Percentiles rank a stretch among this genome's conserved stretches.
Evolutionary conservation across 2,329 filamentous ascomycete genomes (phyloP).

Genomic region (Hypoxylon sp.): DNA sequence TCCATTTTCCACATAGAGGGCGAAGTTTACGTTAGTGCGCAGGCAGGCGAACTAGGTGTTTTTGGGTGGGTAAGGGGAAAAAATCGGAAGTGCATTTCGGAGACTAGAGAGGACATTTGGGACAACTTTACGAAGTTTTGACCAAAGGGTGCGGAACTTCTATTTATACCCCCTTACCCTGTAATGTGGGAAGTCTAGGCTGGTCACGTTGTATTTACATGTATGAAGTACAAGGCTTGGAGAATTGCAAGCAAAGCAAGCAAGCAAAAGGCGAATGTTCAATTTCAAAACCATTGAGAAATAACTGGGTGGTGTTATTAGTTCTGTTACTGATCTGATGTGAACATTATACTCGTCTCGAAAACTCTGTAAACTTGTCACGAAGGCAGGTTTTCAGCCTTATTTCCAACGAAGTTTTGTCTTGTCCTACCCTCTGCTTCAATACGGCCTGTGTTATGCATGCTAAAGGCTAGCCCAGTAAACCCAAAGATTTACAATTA

Average conservation of each 20-base stretch:
- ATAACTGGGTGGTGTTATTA: background rate
- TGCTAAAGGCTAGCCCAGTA: no score
- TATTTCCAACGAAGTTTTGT: no score
- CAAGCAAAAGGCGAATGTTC: conserved; percentile 22
- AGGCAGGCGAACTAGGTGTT: conserved; percentile 36
- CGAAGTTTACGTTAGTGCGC: conserved; percentile 21
- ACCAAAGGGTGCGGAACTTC: conserved; percentile 14
- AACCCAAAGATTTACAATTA: no score
- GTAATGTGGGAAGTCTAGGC: conserved; percentile 35
- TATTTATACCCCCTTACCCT: conserved; percentile 27
- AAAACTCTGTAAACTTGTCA: no score
- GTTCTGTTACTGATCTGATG: background rate
- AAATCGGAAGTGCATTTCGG: conserved; percentile 32
- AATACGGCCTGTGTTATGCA: no score
- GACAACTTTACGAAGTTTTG: conserved; percentile 21
- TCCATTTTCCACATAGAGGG: conserved; percentile 28
- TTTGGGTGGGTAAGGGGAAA: conserved; percentile 20
- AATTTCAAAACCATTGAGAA: conserved; percentile 9
- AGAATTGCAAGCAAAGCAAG: conserved; percentile 25
- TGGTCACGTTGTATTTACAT: conserved; percentile 38
- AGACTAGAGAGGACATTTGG: conserved; percentile 25
- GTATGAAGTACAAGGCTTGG: conserved; percentile 35
- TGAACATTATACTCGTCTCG: background rate
- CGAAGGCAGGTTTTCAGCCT: no score
- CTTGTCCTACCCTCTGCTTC: no score